Evolutionary conservation across 1,284 basidiomycete species (phyloP).

Genomic region (Pyrrhoderma lamaoense): DNA sequence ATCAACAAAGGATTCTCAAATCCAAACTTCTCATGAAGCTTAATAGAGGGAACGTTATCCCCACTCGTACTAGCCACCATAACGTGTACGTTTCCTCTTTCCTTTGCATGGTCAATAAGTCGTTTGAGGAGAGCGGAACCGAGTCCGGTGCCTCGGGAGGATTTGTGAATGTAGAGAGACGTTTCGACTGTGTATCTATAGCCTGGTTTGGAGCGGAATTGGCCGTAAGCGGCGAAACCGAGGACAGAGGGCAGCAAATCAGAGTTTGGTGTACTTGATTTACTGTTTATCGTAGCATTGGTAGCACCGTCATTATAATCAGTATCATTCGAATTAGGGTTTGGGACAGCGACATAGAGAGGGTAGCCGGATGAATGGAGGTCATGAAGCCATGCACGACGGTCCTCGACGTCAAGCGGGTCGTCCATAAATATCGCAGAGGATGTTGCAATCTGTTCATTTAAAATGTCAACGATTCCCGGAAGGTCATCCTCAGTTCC

Average conservation of each 20-base stretch:
- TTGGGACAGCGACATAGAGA: constrained; percentile 12
- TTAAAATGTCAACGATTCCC: constrained; percentile 8
- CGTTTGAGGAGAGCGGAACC: neutral
- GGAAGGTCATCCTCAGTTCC: constrained; percentile 3
- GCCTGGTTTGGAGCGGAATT: constrained; percentile 1
- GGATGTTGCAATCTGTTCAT: constrained; percentile 5
- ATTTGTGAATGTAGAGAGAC: constrained; percentile 9
- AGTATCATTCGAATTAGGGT: neutral
- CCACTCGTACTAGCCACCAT: neutral
- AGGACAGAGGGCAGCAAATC: no score
- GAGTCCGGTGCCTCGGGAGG: neutral
- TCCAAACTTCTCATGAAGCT: constrained; percentile 15
- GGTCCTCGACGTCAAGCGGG: constrained; percentile 8
- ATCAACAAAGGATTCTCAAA: constrained; percentile 3
- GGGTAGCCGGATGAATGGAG: neutral
- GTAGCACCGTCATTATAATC: neutral
- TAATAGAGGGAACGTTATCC: constrained; percentile 4
- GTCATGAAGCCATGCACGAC: constrained; percentile 4
- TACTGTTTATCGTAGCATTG: no score
- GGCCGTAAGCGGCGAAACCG: constrained; percentile 2
- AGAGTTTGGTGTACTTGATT: no score
- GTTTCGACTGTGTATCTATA: constrained; percentile 8
- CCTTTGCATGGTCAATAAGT: neutral
- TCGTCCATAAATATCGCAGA: constrained; percentile 4
- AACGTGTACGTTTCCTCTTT: constrained; percentile 3